phyloP scores from a whole-genome alignment of 129 eudicot species.

The Pittosporum tobira region DNA sequence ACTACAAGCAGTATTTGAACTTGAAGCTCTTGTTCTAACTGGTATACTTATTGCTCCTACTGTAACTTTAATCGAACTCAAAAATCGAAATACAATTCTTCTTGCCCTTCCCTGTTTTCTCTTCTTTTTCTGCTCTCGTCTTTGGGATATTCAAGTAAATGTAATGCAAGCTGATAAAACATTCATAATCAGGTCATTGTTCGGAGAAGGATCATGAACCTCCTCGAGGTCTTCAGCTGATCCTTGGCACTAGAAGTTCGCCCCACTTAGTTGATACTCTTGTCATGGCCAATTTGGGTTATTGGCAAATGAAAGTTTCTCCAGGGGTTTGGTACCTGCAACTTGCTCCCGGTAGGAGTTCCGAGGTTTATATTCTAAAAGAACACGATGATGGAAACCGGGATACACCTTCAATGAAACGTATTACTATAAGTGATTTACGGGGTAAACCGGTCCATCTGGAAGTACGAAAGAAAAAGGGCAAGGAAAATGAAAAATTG shows the following conservation, averaged over 20 bases:
- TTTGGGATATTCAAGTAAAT: no score
- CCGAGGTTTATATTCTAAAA: slow-evolving; percentile 68
- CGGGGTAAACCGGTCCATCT: slow-evolving; percentile 80
- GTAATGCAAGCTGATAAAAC: slow-evolving; percentile 13
- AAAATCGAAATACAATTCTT: no score
- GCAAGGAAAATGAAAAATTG: slow-evolving; percentile 76
- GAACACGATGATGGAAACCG: slow-evolving; percentile 48
- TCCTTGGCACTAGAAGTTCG: slow-evolving; percentile 69
- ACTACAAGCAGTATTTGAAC: slow-evolving; percentile 87
- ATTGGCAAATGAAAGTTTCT: slow-evolving; percentile 97
- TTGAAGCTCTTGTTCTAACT: slow-evolving; percentile 90
- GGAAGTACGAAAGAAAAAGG: slow-evolving; percentile 80
- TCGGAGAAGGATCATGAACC: slow-evolving; percentile 93
- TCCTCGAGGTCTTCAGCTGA: slow-evolving; percentile 91
- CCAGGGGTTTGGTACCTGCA: slow-evolving; percentile 96
- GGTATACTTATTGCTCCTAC: slow-evolving; percentile 35
- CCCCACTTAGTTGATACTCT: slow-evolving; percentile 96
- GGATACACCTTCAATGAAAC: slow-evolving; percentile 40
- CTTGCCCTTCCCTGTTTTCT: no score
- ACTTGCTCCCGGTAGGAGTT: slow-evolving; percentile 97
- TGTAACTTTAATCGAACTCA: no score
- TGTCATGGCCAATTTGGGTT: slow-evolving; percentile 97
- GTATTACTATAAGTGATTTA: slow-evolving; percentile 62
- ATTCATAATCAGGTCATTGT: slow-evolving; percentile 65
- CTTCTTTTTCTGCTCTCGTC: no score